Evolutionary conservation across 1,139 yeast species (phyloP).

Genomic region (Geotrichum siamense): DNA sequence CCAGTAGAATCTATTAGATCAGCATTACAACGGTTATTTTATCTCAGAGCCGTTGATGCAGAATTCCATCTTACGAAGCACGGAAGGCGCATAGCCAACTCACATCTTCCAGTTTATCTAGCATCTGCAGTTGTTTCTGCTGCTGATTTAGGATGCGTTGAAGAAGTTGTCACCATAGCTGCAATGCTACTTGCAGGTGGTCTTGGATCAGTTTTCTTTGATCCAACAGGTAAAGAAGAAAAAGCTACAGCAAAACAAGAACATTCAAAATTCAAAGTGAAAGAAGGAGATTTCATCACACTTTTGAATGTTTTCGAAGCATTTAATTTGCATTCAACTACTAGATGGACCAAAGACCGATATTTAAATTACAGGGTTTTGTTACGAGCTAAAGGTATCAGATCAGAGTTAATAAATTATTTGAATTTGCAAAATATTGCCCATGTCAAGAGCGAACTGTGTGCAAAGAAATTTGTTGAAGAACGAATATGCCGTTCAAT

Average conservation of each 20-base stretch:
- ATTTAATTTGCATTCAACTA: constrained; percentile 39
- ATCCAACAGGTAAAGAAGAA: constrained; percentile 68
- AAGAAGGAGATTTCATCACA: constrained; percentile 86
- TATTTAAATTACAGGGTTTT: constrained; percentile 68
- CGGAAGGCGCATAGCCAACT: constrained; percentile 74
- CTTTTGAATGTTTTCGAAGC: constrained; percentile 71
- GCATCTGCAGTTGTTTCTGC: constrained; percentile 21
- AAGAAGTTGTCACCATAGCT: constrained; percentile 71
- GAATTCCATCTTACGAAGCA: constrained; percentile 67
- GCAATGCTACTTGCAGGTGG: constrained; percentile 68
- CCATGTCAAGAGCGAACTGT: neutral
- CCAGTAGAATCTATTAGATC: constrained; percentile 39
- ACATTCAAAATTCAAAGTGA: constrained; percentile 60
- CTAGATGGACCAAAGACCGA: constrained; percentile 74
- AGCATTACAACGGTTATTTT: constrained; percentile 34
- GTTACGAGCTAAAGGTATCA: constrained; percentile 43
- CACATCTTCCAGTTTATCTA: constrained; percentile 17
- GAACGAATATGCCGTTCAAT: constrained; percentile 18
- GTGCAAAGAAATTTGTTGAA: constrained; percentile 7
- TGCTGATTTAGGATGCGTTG: constrained; percentile 46
- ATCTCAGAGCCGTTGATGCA: constrained; percentile 69
- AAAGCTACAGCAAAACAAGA: constrained; percentile 51
- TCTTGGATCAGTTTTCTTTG: constrained; percentile 67
- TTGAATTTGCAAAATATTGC: constrained; percentile 12
- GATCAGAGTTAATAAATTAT: constrained; percentile 14